phyloP scores from a whole-genome alignment of 192 early-diverging fungal genomes.

The Backusella westeae region DNA sequence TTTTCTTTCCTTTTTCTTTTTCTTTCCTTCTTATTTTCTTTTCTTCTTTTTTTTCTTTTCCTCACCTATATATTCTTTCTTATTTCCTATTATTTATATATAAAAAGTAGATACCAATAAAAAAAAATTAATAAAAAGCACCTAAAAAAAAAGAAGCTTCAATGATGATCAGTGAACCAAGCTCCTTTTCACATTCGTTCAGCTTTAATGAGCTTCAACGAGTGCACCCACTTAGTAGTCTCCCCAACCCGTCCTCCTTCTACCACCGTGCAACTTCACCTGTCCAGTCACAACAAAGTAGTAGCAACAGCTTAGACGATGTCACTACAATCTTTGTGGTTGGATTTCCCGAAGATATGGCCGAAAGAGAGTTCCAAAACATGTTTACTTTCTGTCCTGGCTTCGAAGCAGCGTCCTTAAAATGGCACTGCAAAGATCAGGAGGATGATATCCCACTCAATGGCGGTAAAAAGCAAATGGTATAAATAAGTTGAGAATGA shows the following conservation, averaged over 20 bases:
- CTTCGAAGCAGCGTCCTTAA: conserved; percentile 97
- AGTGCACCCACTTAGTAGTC: conserved; percentile 26
- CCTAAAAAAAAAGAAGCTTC: neutral
- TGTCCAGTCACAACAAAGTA: neutral
- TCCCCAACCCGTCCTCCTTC: conserved; percentile 7
- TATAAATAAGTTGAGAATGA: conserved; percentile 7
- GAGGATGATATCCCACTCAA: conserved; percentile 45
- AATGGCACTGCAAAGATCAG: conserved; percentile 77
- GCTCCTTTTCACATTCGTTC: conserved; percentile 3
- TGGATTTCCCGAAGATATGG: conserved; percentile 99
- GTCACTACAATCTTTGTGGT: conserved; percentile 99
- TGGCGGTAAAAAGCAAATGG: conserved; percentile 34
- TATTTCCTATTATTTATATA: neutral
- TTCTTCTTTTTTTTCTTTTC: neutral
- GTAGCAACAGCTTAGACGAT: conserved; percentile 58
- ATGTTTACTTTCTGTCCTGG: conserved; percentile 98
- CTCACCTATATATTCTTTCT: neutral
- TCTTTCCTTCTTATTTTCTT: conserved; percentile 6
- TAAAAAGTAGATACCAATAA: neutral
- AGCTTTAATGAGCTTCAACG: conserved; percentile 17
- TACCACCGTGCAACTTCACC: conserved; percentile 9
- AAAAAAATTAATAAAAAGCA: neutral
- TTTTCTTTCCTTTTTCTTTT: conserved; percentile 3
- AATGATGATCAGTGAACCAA: conserved; percentile 34
- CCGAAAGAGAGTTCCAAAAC: conserved; percentile 98